These are phyloP conservation scores for Phytopythium sindhum DNA, from an alignment of 352 stramenopile genomes.

Conservation along the genomic window DNA sequence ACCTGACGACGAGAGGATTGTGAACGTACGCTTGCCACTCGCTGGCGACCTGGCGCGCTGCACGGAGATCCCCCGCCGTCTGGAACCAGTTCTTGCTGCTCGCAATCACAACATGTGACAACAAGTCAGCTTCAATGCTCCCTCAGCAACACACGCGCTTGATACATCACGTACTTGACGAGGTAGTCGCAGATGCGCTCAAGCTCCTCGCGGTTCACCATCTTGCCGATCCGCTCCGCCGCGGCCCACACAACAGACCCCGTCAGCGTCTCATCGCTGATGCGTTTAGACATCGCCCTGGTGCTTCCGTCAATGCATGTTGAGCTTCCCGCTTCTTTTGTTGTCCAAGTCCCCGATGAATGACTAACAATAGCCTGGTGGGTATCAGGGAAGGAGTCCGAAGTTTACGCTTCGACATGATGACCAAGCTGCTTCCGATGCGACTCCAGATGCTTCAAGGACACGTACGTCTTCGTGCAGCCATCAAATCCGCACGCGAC, in stretches of 20 bases:
- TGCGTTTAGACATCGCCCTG: constrained; percentile 16
- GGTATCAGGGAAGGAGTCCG: not conserved
- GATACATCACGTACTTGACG: constrained; percentile 31
- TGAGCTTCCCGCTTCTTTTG: not conserved
- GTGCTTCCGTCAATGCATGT: too few species aligned
- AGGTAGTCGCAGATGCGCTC: constrained; percentile 60
- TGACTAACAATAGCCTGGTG: constrained; percentile 5
- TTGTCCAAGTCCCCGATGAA: not conserved
- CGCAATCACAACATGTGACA: constrained; percentile 3
- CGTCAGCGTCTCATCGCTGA: constrained; percentile 33
- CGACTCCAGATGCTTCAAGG: constrained; percentile 27
- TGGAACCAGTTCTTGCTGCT: constrained; percentile 68
- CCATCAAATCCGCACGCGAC: constrained; percentile 24
- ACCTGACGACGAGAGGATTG: not conserved
- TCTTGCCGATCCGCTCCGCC: constrained; percentile 52
- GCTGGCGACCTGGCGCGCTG: constrained; percentile 26
- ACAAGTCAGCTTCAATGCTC: not conserved
- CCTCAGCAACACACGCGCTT: not conserved
- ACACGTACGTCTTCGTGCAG: constrained; percentile 42
- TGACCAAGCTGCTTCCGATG: constrained; percentile 25
- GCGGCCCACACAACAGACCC: constrained; percentile 48
- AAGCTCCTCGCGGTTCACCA: constrained; percentile 39
- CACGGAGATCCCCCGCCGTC: constrained; percentile 50
- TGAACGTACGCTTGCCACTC: constrained; percentile 55
- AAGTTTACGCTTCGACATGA: not conserved